Conservation (phyloP, 2,329 filamentous ascomycete genomes). For the Penicillium griseofulvum region DNA sequence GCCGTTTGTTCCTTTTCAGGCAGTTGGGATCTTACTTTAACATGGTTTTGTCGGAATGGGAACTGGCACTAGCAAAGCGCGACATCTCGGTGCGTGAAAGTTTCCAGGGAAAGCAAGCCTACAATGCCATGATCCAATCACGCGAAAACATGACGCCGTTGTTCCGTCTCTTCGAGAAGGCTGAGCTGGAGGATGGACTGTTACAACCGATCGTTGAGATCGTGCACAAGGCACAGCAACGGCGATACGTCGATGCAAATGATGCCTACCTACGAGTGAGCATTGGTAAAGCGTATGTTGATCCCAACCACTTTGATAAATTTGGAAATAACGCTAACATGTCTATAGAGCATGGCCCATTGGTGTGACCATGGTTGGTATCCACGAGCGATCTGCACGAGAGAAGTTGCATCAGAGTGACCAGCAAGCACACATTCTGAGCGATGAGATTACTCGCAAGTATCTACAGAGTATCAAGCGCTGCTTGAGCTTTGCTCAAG, state of each 20-base stretch:
- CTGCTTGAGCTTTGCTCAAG: constrained; percentile 93
- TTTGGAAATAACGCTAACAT: constrained; percentile 13
- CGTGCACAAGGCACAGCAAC: constrained; percentile 82
- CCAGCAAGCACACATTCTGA: constrained; percentile 89
- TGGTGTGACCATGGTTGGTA: constrained; percentile 99
- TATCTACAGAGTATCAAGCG: constrained; percentile 97
- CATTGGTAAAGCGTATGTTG: constrained; percentile 76
- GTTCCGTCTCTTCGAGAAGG: constrained; percentile 83
- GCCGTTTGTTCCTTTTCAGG: constrained; percentile 70
- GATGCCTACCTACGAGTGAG: constrained; percentile 89
- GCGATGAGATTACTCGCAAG: constrained; percentile 91
- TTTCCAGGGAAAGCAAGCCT: constrained; percentile 75
- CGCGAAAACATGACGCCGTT: constrained; percentile 84
- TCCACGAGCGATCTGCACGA: constrained; percentile 91
- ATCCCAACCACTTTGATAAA: background rate
- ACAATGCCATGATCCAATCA: constrained; percentile 81
- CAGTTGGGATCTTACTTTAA: constrained; percentile 95
- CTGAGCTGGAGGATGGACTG: constrained; percentile 73
- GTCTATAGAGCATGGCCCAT: constrained; percentile 79
- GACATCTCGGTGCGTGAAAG: constrained; percentile 63
- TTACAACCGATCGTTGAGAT: constrained; percentile 86
- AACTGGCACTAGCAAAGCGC: constrained; percentile 66
- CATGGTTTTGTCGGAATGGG: constrained; percentile 89
- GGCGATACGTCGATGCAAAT: constrained; percentile 93
- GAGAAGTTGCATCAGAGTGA: constrained; percentile 86